Evolutionary conservation across 352 stramenopile genomes (phyloP).

Genomic region (Phytophthora melonis): DNA sequence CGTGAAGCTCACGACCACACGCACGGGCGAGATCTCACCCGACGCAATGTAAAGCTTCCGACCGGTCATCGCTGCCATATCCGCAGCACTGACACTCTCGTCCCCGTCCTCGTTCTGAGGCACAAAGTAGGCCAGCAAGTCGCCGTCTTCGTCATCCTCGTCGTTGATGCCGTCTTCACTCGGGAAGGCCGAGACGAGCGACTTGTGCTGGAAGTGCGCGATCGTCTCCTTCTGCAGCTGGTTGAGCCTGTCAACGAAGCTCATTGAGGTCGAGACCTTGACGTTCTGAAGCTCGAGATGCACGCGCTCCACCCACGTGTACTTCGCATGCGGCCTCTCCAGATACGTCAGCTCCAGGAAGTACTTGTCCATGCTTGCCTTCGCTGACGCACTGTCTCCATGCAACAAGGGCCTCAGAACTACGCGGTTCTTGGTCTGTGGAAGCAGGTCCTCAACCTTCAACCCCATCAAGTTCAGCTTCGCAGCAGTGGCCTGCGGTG

Average conservation of each 20-base stretch:
- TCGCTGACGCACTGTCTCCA: constrained; percentile 26
- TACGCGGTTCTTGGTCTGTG: constrained; percentile 68
- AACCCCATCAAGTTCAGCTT: constrained; percentile 83
- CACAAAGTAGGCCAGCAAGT: constrained; percentile 82
- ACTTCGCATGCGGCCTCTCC: constrained; percentile 75
- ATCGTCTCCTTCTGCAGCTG: constrained; percentile 67
- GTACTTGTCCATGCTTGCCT: constrained; percentile 45
- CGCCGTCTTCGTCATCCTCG: constrained; percentile 46
- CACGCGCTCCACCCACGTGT: constrained; percentile 72
- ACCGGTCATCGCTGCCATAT: constrained; percentile 80
- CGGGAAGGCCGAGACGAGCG: constrained; percentile 56
- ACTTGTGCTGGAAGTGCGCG: constrained; percentile 74
- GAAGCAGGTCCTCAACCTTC: constrained; percentile 75
- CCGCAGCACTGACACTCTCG: constrained; percentile 21
- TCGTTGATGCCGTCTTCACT: constrained; percentile 37
- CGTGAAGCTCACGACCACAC: constrained; percentile 81
- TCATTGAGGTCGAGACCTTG: constrained; percentile 81
- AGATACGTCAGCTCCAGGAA: constrained; percentile 80
- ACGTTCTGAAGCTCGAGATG: constrained; percentile 73
- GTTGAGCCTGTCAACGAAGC: constrained; percentile 79
- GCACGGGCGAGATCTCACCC: constrained; percentile 74
- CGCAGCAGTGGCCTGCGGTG: constrained; percentile 50
- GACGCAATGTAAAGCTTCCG: constrained; percentile 82
- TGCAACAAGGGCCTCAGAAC: constrained; percentile 66
- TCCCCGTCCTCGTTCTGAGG: constrained; percentile 52